Evolutionary conservation across 2,329 filamentous ascomycete species (phyloP).

Genomic region (Nigrospora oryzae): DNA sequence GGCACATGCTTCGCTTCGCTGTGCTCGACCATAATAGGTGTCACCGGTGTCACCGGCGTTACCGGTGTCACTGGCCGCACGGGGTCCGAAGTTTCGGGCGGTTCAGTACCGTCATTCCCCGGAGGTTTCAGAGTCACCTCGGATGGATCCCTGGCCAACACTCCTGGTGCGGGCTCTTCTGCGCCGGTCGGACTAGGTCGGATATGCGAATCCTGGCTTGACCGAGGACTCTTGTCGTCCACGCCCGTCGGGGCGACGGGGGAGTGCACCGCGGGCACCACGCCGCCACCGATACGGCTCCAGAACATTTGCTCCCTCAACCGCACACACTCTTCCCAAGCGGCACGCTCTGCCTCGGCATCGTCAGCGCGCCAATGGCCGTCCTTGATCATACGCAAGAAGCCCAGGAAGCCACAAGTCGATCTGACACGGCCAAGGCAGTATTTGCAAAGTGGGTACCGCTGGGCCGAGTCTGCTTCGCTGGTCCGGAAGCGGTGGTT

Average conservation of each 20-base stretch:
- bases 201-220: constrained; percentile 21
- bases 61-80: background rate
- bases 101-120: background rate
- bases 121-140: background rate
- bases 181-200: background rate
- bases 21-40: too few species aligned
- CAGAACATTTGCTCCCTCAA: constrained; percentile 96
- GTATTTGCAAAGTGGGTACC: constrained; percentile 84
- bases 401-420: constrained; percentile 87
- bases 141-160: background rate
- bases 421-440: constrained; percentile 78
- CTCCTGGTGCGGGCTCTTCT: background rate
- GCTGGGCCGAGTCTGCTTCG: constrained; percentile 77
- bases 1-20: too few species aligned
- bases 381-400: constrained; percentile 83
- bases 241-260: constrained; percentile 10
- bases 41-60: too few species aligned
- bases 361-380: constrained; percentile 83
- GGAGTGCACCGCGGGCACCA: constrained; percentile 54
- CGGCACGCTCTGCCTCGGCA: constrained; percentile 73
- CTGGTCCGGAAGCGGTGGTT: constrained; percentile 84
- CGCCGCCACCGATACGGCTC: constrained; percentile 84
- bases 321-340: constrained; percentile 91
- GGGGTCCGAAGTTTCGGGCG: background rate
- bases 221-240: constrained; percentile 23